Conservation (phyloP, 768 basidiomycete genomes). For the Phaeotremella skinneri region DNA sequence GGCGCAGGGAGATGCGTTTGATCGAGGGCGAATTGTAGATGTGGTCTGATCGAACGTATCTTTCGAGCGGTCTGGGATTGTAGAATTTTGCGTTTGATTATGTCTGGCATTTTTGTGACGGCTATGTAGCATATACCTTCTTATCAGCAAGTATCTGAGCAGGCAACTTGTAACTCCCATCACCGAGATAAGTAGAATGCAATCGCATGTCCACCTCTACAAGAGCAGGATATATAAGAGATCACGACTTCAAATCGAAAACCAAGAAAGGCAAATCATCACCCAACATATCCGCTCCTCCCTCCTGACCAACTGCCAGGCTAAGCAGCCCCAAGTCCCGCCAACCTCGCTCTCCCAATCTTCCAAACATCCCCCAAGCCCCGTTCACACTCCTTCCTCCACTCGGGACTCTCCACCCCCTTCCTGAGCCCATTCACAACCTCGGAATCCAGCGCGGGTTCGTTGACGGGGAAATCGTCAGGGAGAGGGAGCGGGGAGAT, state of each 20-base stretch:
- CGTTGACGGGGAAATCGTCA: slow-evolving; percentile 49
- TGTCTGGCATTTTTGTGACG: no score
- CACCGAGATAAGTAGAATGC: no score
- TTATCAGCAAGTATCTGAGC: no score
- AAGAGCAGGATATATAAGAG: no score
- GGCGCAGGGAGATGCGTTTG: neutral
- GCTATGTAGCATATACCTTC: no score
- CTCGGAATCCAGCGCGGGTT: slow-evolving; percentile 39
- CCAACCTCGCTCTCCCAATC: slow-evolving; percentile 60
- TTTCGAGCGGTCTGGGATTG: no score
- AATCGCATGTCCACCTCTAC: no score
- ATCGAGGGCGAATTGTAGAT: neutral
- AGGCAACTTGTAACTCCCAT: no score
- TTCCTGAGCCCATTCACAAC: slow-evolving; percentile 13
- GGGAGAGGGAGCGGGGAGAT: slow-evolving; percentile 27
- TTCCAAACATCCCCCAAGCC: slow-evolving; percentile 70
- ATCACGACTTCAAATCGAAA: no score
- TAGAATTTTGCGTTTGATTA: neutral
- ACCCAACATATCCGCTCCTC: no score
- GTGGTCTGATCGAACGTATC: neutral
- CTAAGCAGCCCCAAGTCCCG: slow-evolving; percentile 5
- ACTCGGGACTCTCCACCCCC: slow-evolving; percentile 52
- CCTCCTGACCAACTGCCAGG: neutral
- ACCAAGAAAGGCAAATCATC: no score
- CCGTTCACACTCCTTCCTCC: slow-evolving; percentile 68